phyloP scores from a whole-genome alignment of 2,329 filamentous ascomycete genomes.

The Ambrosiella beaveri region DNA sequence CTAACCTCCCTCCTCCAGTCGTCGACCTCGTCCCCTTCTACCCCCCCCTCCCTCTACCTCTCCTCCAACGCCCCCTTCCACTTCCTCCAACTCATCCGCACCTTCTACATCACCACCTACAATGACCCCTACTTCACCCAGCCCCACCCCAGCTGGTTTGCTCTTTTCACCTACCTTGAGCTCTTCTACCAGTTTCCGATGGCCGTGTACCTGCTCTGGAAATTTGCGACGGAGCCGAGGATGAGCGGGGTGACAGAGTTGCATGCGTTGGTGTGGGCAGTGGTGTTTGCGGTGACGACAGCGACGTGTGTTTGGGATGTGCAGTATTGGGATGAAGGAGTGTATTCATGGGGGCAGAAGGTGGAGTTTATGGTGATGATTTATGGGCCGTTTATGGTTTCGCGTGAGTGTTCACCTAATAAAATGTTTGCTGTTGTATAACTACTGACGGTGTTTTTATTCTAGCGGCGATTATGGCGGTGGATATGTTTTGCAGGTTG shows the following conservation, averaged over 20 bases:
- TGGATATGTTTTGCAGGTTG: conserved; percentile 39
- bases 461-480: conserved; percentile 31
- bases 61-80: conserved; percentile 28
- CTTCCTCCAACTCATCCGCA: conserved; percentile 27
- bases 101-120: conserved; percentile 29
- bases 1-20: conserved; percentile 20
- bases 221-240: conserved; percentile 19
- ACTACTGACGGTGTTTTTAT: not conserved
- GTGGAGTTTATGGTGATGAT: conserved; percentile 28
- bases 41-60: conserved; percentile 27
- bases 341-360: conserved; percentile 30
- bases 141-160: conserved; percentile 30
- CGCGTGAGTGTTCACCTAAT: conserved; percentile 29
- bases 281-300: conserved; percentile 35
- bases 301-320: conserved; percentile 34
- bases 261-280: conserved; percentile 32
- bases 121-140: conserved; percentile 33
- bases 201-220: conserved; percentile 28
- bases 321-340: conserved; percentile 28
- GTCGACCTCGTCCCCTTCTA: conserved; percentile 38
- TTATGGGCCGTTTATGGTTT: conserved; percentile 33
- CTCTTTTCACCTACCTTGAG: conserved; percentile 33
- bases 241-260: conserved; percentile 27
- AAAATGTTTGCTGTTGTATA: not conserved
- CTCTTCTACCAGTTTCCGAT: conserved; percentile 33